Evolutionary conservation across 305 asterid genomes (phyloP), one percentile per base, ranked within the genome.

Genomic region (Lippia alba): DNA sequence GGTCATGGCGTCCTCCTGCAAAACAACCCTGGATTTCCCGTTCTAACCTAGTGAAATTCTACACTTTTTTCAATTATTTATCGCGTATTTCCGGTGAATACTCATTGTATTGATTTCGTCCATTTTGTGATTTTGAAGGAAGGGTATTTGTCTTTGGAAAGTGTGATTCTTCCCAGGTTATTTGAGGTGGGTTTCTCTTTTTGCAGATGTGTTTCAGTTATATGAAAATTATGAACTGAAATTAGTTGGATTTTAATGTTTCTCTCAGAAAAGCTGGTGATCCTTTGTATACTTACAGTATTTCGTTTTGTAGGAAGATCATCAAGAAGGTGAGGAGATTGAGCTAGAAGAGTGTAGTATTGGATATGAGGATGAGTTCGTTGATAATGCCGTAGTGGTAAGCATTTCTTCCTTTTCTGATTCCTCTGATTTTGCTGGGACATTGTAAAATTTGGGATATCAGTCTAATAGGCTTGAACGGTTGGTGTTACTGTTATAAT

Each of bases 121-220:
- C 65, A 61, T 24, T 19, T 14, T 58, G 56, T 33, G 49, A 36
- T 57, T 49, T 11, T 80, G 91, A 73, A 77, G 79, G 88, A 83
- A 36, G 99, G 97, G 59, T 94, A 89, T 71, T 70, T 93, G 65
- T 78, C 89, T 6, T 33, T 91, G 75, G 97, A 89, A 56, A 83
- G 81, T 80, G 76, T 85, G 66, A 66, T 85, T 75, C 88, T 86
- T 64, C 82, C 87, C 53, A 24, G 67, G 46, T 77, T 63, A 60
- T 60, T 74, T 15, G 74, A 79, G 96, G 97, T 91, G 74, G 70
- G 78, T 72, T 73, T 64, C 32, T n/a, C 54, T 12, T 6, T 18
- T 32, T 69, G 2, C 33, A 9, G 40, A 44, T 0, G 56, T 66
- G 6, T 53, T 4, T 33, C 32, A 16, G 8, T 67, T 32, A 33